A percentile compares a stretch with the other conserved stretches of the same genome.
phyloP scores from a whole-genome alignment of 257 asterid genomes.

The Marsdenia floribunda region DNA sequence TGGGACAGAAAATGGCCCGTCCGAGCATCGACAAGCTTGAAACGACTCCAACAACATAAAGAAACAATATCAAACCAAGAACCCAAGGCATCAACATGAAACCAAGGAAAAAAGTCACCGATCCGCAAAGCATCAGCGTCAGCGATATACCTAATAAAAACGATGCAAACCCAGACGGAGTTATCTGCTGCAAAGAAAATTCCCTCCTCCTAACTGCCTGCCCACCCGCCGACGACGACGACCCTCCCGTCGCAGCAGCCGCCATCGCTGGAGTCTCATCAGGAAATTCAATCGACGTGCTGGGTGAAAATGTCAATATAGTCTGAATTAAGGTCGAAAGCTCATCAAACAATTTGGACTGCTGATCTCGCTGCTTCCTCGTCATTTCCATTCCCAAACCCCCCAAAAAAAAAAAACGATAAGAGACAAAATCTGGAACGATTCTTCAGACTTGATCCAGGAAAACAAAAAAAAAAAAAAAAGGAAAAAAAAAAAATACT shows the following conservation, averaged over 20 bases:
- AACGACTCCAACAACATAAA: constrained; percentile 72
- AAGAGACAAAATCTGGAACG: background rate
- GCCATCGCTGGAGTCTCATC: constrained; percentile 12
- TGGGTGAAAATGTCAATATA: constrained; percentile 29
- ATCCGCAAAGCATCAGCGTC: constrained; percentile 79
- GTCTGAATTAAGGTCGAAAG: constrained; percentile 34
- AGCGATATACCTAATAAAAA: constrained; percentile 68
- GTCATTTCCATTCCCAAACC: constrained; percentile 9
- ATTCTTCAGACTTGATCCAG: background rate
- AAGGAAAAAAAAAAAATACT: too few species aligned
- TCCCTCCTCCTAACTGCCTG: constrained; percentile 5
- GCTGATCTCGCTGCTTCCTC: constrained; percentile 36
- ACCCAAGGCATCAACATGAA: constrained; percentile 97
- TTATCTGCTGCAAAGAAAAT: constrained; percentile 45
- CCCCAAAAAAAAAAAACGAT: background rate
- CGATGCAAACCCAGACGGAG: constrained; percentile 77
- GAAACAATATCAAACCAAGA: constrained; percentile 61
- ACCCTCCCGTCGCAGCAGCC: background rate
- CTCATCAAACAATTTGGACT: constrained; percentile 34
- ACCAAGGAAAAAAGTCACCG: constrained; percentile 83
- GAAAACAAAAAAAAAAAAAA: too few species aligned
- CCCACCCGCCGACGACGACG: constrained; percentile 10
- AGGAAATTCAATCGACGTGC: constrained; percentile 22
- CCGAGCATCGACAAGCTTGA: constrained; percentile 81
- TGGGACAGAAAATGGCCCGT: constrained; percentile 46